Percentiles rank a stretch among this genome's conserved stretches.
Evolutionary conservation across 169 alveolate species (phyloP).

Genomic region (Hammondia hammondi): DNA sequence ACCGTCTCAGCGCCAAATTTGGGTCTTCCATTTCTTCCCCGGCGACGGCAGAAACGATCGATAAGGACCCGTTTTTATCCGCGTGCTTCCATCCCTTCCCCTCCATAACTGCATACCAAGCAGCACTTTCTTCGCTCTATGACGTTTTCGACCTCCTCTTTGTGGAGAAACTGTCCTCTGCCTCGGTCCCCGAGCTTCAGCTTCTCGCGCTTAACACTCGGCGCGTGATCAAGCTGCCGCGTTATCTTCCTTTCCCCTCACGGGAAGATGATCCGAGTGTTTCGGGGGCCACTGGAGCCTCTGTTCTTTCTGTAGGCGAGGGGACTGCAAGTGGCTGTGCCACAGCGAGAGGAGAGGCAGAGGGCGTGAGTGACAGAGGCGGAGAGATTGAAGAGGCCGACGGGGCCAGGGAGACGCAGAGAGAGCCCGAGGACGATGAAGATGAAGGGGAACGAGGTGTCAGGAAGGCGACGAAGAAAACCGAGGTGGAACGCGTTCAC

Average conservation of each 20-base stretch:
- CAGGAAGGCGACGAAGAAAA: background rate
- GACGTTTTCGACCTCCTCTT: background rate
- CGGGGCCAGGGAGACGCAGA: background rate
- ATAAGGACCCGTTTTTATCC: background rate
- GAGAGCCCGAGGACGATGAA: background rate
- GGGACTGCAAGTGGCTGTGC: background rate
- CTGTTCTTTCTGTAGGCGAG: background rate
- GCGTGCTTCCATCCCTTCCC: slow-evolving; percentile 25
- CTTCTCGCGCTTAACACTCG: background rate
- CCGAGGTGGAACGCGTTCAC: background rate
- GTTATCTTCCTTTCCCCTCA: slow-evolving; percentile 1
- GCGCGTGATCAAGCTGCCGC: background rate
- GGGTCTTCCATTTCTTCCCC: background rate
- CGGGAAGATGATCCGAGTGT: background rate
- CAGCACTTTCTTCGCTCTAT: background rate
- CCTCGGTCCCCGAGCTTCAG: slow-evolving; percentile 4
- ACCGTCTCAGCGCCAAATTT: background rate
- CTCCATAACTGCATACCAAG: background rate
- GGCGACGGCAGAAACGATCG: background rate
- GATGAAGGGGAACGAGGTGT: background rate
- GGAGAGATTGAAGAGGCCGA: background rate
- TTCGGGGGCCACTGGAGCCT: background rate
- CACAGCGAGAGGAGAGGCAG: background rate
- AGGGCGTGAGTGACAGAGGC: background rate
- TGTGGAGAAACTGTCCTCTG: background rate